Conservation (phyloP, 1,139 yeast species). For the Pneumocystis sp. region DNA sequence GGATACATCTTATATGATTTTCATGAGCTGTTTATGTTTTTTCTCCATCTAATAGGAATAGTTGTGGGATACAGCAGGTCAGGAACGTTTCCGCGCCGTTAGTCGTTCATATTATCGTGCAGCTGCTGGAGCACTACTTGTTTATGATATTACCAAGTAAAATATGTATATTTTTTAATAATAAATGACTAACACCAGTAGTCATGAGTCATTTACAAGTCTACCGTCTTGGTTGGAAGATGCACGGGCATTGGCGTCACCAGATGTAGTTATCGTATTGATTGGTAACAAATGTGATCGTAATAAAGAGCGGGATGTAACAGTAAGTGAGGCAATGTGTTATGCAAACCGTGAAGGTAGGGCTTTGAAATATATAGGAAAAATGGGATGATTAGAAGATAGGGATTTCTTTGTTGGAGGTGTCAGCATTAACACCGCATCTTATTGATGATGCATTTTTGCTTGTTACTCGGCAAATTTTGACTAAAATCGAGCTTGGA, state of each 20-base stretch:
- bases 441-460: constrained; percentile 49
- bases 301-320: constrained; percentile 44
- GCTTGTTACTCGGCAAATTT: constrained; percentile 27
- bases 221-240: constrained; percentile 35
- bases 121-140: constrained; percentile 65
- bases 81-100: constrained; percentile 57
- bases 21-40: too few relatives aligned
- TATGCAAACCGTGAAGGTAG: not conserved
- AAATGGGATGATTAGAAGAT: constrained; percentile 20
- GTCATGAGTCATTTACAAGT: constrained; percentile 34
- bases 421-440: constrained; percentile 44
- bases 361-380: too few relatives aligned
- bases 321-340: constrained; percentile 24
- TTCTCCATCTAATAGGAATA: not conserved
- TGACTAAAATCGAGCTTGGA: constrained; percentile 33
- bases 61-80: constrained; percentile 74
- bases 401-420: constrained; percentile 25
- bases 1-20: too few relatives aligned
- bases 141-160: constrained; percentile 49
- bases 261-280: constrained; percentile 29
- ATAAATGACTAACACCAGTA: not conserved
- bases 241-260: constrained; percentile 32
- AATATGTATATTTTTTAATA: not conserved
- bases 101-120: constrained; percentile 68
- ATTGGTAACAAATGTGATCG: constrained; percentile 38